Conservation (phyloP, 352 stramenopile genomes). For the Phytopythium oedochilum region DNA sequence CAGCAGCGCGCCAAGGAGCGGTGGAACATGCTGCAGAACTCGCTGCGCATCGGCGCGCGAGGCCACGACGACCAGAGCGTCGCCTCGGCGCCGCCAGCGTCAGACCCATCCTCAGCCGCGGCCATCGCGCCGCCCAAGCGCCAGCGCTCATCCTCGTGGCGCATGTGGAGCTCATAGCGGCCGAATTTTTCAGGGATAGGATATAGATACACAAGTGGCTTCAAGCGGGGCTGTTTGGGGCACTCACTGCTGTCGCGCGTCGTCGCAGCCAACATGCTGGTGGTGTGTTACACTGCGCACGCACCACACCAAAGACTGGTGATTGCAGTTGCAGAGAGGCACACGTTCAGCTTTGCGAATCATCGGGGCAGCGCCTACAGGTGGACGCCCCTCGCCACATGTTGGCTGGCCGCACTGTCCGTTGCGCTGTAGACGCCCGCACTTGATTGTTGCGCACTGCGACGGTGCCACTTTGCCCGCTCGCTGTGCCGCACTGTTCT, state of each 20-base stretch:
- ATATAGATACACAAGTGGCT: background rate
- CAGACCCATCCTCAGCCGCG: background rate
- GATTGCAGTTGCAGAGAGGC: background rate
- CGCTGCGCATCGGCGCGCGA: background rate
- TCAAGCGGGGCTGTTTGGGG: too few relatives aligned
- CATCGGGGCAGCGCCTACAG: background rate
- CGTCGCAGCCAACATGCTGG: too few relatives aligned
- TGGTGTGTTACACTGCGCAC: too few relatives aligned
- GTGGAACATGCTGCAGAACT: constrained; percentile 1
- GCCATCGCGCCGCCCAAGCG: background rate
- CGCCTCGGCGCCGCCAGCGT: background rate
- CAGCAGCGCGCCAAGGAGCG: constrained; percentile 3
- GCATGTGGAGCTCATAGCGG: constrained; percentile 19
- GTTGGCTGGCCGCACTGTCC: background rate
- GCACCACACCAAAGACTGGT: background rate
- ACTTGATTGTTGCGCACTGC: background rate
- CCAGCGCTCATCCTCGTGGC: constrained; percentile 27
- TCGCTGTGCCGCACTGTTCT: background rate
- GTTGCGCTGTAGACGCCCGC: background rate
- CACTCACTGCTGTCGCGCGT: too few relatives aligned
- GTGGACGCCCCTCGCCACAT: background rate
- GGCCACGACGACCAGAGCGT: background rate
- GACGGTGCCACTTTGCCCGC: background rate
- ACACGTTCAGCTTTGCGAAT: background rate
- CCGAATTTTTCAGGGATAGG: too few relatives aligned